Base-by-base conservation (phyloP, 768 basidiomycete genomes). In the Suillus paluster region DNA sequence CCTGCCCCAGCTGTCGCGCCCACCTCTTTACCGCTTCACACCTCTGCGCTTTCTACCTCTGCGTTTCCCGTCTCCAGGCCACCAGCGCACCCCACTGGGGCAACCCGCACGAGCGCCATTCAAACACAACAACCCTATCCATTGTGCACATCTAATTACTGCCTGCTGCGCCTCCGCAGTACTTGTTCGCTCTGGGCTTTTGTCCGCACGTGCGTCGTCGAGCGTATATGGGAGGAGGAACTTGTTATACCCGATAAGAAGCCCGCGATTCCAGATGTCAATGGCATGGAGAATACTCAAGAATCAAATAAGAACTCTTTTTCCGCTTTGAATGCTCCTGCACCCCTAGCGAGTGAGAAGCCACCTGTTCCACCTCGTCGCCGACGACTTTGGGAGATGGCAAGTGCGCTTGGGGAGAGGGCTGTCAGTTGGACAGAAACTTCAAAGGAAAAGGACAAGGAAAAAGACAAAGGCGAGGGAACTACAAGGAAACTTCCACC, bases 111-210 rank as follows among this genome's bases (percentile, higher is more conserved):
- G 21, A 64, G 64, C 19, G 58, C 66, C 30, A n/a, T 64, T 39
- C 74, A 74, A 34, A 44, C 65, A 21, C 71, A 71, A 36, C 67
- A 67, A 23, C 75, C 73, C 8, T 65, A 97, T 73, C 93, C 95
- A 1, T 79, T 97, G 3, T 97, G 95, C 69, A 78, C 83, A 12
- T 85, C 84, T 19, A 88, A 91, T n/a, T 97, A 94, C 89, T 97
- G 95, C 72, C 80, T 97, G 17, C 78, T 84, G 6, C 85, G 95
- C 9, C 80, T 97, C 21, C 86, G 95, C 14, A 82, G 89, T 41
- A 94, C 95, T n/a, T 96, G 94, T 74, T 90, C 89, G 5, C 78
- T 97, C 15, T 97, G 95, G 94, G 86, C 90, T 19, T 97, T 92
- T 68, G 87, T 97, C 56, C 85, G 94, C 25, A 87, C 86, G 0